Evolutionary conservation across 2,329 filamentous ascomycete species (phyloP).

Genomic region (Aulographum hederae): DNA sequence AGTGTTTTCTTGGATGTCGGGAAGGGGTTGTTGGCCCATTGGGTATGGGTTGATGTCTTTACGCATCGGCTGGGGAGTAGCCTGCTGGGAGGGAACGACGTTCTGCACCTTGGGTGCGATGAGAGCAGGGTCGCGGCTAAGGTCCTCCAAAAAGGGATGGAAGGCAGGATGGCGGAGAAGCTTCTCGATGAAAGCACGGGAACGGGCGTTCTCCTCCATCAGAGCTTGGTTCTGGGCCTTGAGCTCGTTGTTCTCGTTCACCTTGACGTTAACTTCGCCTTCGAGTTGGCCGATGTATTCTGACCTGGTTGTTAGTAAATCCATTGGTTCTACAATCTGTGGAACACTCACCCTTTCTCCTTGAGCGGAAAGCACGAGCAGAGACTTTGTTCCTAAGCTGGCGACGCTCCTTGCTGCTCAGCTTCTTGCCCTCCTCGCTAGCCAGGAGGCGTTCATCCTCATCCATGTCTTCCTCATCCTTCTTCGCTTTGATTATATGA

Average conservation of each 20-base stretch:
- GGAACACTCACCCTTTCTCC: slow-evolving; percentile 68
- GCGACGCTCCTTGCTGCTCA: slow-evolving; percentile 92
- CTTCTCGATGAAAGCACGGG: slow-evolving; percentile 63
- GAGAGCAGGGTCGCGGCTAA: slow-evolving; percentile 17
- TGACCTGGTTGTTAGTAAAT: slow-evolving; percentile 39
- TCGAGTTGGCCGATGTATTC: slow-evolving; percentile 96
- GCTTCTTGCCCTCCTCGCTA: slow-evolving; percentile 97
- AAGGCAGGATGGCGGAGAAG: slow-evolving; percentile 36
- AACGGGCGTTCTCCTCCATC: slow-evolving; percentile 71
- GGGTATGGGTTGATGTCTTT: slow-evolving; percentile 50
- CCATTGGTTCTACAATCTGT: too few species aligned
- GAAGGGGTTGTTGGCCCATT: slow-evolving; percentile 29
- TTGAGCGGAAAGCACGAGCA: slow-evolving; percentile 89
- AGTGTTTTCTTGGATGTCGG: slow-evolving; percentile 18
- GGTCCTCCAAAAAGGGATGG: slow-evolving; percentile 26
- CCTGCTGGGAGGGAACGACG: slow-evolving; percentile 7
- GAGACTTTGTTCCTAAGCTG: slow-evolving; percentile 99
- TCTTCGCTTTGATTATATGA: slow-evolving; percentile 58
- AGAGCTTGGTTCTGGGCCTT: slow-evolving; percentile 67
- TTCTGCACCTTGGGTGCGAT: slow-evolving; percentile 12
- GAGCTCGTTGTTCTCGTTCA: slow-evolving; percentile 66
- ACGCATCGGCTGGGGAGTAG: slow-evolving; percentile 20
- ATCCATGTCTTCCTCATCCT: slow-evolving; percentile 98
- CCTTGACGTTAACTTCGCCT: slow-evolving; percentile 66
- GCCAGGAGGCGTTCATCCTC: slow-evolving; percentile 85